Evolutionary conservation across 163 green algal species (phyloP).

Genomic region (Scenedesmus sp.): DNA sequence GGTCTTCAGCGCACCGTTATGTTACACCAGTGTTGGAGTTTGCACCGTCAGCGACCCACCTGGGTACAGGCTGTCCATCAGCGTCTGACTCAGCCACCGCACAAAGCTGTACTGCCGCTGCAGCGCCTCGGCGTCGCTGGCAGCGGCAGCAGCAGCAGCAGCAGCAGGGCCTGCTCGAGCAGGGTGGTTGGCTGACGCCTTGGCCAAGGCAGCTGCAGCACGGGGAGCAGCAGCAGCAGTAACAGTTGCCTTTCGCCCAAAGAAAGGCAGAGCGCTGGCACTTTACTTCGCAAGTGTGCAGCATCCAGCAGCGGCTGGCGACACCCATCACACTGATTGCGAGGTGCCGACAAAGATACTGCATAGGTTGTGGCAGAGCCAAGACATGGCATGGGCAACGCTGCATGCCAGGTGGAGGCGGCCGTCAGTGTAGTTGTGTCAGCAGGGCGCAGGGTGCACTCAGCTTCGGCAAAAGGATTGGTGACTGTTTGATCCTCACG

Average conservation of each 20-base stretch:
- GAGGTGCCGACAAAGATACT: no score
- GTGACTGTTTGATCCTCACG: conserved; percentile 16
- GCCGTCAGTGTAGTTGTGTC: neutral
- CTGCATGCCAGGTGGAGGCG: no score
- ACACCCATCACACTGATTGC: no score
- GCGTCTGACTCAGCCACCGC: conserved; percentile 68
- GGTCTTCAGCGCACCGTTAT: no score
- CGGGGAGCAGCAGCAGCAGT: neutral
- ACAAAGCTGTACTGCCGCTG: conserved; percentile 65
- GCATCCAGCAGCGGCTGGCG: neutral
- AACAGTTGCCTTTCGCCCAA: neutral
- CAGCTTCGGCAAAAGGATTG: conserved; percentile 51
- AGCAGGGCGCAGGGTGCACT: conserved; percentile 17
- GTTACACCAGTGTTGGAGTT: no score
- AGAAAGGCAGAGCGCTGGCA: neutral
- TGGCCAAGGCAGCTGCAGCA: neutral
- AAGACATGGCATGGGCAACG: no score
- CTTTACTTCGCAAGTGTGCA: no score
- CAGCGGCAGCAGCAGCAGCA: conserved; percentile 14
- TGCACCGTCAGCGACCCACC: conserved; percentile 13
- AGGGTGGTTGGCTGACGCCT: neutral
- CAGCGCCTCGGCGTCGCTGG: conserved; percentile 27
- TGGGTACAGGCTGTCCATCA: conserved; percentile 75
- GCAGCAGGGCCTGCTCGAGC: neutral
- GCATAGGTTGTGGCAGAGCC: no score